Conservation (phyloP, 108 stramenopile genomes). For the Craspedostauros australis region DNA sequence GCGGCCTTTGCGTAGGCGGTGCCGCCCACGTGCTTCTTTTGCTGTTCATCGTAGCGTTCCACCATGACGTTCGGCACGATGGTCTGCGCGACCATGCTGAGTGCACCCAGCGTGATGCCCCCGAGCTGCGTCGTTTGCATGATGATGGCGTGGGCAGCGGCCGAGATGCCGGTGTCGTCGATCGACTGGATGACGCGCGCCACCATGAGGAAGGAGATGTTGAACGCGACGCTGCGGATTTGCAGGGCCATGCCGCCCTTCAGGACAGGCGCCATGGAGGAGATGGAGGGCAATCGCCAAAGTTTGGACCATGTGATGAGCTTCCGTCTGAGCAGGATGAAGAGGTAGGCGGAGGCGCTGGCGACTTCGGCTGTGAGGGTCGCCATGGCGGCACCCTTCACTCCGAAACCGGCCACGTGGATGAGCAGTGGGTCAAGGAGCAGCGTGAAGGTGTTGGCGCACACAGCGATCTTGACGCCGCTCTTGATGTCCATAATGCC, state of each 20-base stretch:
- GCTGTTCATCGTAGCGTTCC: conserved; percentile 32
- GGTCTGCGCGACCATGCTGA: conserved; percentile 60
- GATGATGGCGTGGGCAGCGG: conserved; percentile 70
- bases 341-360: conserved; percentile 41
- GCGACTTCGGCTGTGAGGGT: conserved; percentile 49
- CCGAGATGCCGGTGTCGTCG: conserved; percentile 64
- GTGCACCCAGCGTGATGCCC: conserved; percentile 55
- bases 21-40: conserved; percentile 28
- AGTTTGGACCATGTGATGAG: conserved; percentile 41
- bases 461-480: conserved; percentile 54
- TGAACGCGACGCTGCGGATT: conserved; percentile 62
- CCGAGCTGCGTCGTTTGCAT: conserved; percentile 71
- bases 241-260: conserved; percentile 63
- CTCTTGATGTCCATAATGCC: conserved; percentile 55
- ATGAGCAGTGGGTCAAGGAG: conserved; percentile 69
- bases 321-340: conserved; percentile 34
- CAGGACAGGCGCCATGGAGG: conserved; percentile 45
- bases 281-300: conserved; percentile 40
- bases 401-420: conserved; percentile 51
- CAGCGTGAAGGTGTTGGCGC: conserved; percentile 50
- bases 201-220: conserved; percentile 64
- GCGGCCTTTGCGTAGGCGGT: conserved; percentile 27
- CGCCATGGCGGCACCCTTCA: conserved; percentile 70
- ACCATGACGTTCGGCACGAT: conserved; percentile 58
- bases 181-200: conserved; percentile 67